Evolutionary conservation across 306 rosid species (phyloP).

Genomic region (Pueraria montana): DNA sequence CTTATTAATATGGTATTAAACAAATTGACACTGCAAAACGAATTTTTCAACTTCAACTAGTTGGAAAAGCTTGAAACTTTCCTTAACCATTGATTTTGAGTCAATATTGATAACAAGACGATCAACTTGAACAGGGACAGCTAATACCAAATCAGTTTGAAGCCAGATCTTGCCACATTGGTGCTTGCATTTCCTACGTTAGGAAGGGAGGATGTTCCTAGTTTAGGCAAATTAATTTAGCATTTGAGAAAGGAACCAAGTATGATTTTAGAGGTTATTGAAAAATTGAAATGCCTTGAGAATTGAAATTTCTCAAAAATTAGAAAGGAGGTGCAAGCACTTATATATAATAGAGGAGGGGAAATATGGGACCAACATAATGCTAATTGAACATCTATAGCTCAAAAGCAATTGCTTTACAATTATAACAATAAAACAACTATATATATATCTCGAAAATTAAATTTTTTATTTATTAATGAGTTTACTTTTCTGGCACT

Average conservation of each 20-base stretch:
- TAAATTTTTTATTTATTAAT: neutral
- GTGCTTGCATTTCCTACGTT: neutral
- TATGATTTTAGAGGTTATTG: slow-evolving; percentile 31
- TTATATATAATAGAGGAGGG: neutral
- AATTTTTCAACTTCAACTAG: neutral
- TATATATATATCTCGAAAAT: too few relatives aligned
- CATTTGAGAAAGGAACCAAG: slow-evolving; percentile 5
- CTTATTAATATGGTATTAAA: neutral
- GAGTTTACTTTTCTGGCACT: neutral
- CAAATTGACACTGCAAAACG: neutral
- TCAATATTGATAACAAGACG: neutral
- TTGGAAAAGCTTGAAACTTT: neutral
- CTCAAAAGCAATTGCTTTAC: neutral
- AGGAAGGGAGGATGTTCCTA: neutral
- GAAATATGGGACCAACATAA: neutral
- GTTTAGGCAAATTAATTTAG: neutral
- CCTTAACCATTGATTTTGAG: neutral
- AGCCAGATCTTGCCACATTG: neutral
- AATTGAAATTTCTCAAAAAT: slow-evolving; percentile 21
- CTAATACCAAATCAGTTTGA: slow-evolving; percentile 1
- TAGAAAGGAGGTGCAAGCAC: slow-evolving; percentile 33
- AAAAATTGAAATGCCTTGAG: slow-evolving; percentile 1
- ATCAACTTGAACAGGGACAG: neutral
- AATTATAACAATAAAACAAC: neutral
- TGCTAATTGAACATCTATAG: neutral